A percentile compares a stretch with the other conserved stretches of the same genome.
phyloP scores from a whole-genome alignment of 2,329 filamentous ascomycete species.

The Arthroderma sp. region DNA sequence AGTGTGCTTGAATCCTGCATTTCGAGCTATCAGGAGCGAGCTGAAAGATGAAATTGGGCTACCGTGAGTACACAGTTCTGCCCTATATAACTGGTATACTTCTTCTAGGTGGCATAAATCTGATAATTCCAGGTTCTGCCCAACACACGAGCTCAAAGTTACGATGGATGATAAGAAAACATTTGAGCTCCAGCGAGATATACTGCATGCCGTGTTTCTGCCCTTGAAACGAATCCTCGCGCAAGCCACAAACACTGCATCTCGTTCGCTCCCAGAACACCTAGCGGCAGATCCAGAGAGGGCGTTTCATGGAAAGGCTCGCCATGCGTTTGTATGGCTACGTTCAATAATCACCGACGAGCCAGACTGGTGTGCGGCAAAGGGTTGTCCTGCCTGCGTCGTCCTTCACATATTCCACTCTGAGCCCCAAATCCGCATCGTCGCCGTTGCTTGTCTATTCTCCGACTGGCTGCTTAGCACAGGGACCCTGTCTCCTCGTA shows the following conservation, averaged over 20 bases:
- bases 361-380: slow-evolving; percentile 46
- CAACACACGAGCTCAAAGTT: slow-evolving; percentile 24
- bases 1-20: slow-evolving; percentile 27
- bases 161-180: slow-evolving; percentile 22
- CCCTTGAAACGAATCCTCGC: slow-evolving; percentile 47
- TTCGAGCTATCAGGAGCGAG: slow-evolving; percentile 24
- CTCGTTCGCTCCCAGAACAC: slow-evolving; percentile 37
- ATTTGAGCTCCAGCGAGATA: slow-evolving; percentile 44
- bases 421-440: slow-evolving; percentile 35
- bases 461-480: slow-evolving; percentile 24
- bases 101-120: too few species aligned
- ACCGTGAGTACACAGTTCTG: too few species aligned
- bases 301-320: slow-evolving; percentile 45
- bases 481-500: slow-evolving; percentile 15
- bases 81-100: too few species aligned
- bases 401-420: slow-evolving; percentile 33
- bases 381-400: slow-evolving; percentile 42
- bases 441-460: slow-evolving; percentile 33
- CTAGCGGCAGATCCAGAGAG: slow-evolving; percentile 44
- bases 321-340: slow-evolving; percentile 47
- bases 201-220: slow-evolving; percentile 47
- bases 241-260: slow-evolving; percentile 43
- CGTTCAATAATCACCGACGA: slow-evolving; percentile 48
- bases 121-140: slow-evolving; percentile 24
- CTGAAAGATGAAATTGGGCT: slow-evolving; percentile 11